These are phyloP conservation scores for Plenodomus lindquistii DNA, from an alignment of 2,329 filamentous ascomycete species.

Conservation along the genomic window DNA sequence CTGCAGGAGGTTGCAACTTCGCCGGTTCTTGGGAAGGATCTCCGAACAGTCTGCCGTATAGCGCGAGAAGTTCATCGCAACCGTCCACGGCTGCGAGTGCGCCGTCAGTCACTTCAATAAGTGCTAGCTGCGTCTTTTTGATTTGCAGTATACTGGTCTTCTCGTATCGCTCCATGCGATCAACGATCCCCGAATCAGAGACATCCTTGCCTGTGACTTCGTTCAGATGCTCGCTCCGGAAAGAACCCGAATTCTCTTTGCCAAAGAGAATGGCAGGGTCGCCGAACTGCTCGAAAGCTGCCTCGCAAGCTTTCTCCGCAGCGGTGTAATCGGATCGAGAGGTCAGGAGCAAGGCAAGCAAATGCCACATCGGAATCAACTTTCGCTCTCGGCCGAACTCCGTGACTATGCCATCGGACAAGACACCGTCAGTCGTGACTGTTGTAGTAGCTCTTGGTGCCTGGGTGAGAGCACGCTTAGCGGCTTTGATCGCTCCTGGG, in stretches of 20 bases:
- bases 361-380: slow-evolving; percentile 85
- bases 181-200: slow-evolving; percentile 60
- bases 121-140: slow-evolving; percentile 89
- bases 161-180: slow-evolving; percentile 81
- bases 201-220: slow-evolving; percentile 20
- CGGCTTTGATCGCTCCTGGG: slow-evolving; percentile 76
- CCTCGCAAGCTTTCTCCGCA: slow-evolving; percentile 82
- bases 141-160: slow-evolving; percentile 89
- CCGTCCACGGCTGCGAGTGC: slow-evolving; percentile 85
- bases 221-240: slow-evolving; percentile 70
- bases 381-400: slow-evolving; percentile 59
- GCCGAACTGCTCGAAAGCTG: slow-evolving; percentile 87
- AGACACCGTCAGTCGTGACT: slow-evolving; percentile 36
- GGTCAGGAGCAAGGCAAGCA: slow-evolving; percentile 82
- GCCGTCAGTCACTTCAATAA: slow-evolving; percentile 82
- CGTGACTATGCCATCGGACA: slow-evolving; percentile 28
- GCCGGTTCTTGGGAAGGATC: slow-evolving; percentile 49
- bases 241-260: slow-evolving; percentile 54
- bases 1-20: slow-evolving; percentile 47
- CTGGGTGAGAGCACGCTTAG: slow-evolving; percentile 74
- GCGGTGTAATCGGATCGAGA: slow-evolving; percentile 82
- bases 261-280: slow-evolving; percentile 73
- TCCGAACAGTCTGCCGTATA: slow-evolving; percentile 83
- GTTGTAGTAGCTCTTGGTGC: slow-evolving; percentile 43
- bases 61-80: slow-evolving; percentile 78